phyloP scores from a whole-genome alignment of 176 grass and related monocot genomes.

The Avena insularis region DNA sequence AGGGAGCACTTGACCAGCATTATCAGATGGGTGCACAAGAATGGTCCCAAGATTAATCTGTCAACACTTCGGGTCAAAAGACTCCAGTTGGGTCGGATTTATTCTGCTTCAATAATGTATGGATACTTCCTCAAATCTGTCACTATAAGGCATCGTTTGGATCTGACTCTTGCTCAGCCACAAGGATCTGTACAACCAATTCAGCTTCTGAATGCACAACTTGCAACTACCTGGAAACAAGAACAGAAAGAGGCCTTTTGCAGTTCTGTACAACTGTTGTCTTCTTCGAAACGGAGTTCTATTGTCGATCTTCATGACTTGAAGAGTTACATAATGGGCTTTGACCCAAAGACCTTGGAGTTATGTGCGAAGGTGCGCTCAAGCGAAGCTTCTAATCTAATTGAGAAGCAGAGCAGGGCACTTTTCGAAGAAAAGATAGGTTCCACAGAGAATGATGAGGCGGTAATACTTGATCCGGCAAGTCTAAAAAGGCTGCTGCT shows the following conservation, averaged over 20 bases:
- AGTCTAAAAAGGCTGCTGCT: conserved; percentile 60
- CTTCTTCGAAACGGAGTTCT: conserved; percentile 48
- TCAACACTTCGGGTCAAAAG: conserved; percentile 62
- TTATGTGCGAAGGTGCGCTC: conserved; percentile 65
- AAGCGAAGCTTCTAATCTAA: conserved; percentile 54
- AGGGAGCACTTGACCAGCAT: conserved; percentile 65
- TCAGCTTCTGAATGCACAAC: conserved; percentile 44
- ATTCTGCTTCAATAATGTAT: conserved; percentile 68
- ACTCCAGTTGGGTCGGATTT: conserved; percentile 52
- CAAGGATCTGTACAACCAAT: conserved; percentile 41
- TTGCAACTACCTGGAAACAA: conserved; percentile 40
- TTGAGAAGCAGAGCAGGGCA: conserved; percentile 68
- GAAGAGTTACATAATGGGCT: conserved; percentile 67
- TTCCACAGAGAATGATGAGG: conserved; percentile 43
- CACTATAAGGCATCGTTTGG: conserved; percentile 53
- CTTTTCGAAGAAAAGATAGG: conserved; percentile 39
- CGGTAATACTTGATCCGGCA: conserved; percentile 47
- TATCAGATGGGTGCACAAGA: conserved; percentile 65
- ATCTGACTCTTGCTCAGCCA: conserved; percentile 45
- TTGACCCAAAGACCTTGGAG: conserved; percentile 63
- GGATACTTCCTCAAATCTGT: conserved; percentile 69
- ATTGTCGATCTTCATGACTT: conserved; percentile 42
- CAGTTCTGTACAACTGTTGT: conserved; percentile 31
- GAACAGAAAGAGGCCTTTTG: conserved; percentile 49
- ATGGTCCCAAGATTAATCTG: conserved; percentile 54